Evolutionary conservation across 768 basidiomycete species (phyloP), one percentile per base, ranked within the genome.

Genomic region (Termitomyces sp.): DNA sequence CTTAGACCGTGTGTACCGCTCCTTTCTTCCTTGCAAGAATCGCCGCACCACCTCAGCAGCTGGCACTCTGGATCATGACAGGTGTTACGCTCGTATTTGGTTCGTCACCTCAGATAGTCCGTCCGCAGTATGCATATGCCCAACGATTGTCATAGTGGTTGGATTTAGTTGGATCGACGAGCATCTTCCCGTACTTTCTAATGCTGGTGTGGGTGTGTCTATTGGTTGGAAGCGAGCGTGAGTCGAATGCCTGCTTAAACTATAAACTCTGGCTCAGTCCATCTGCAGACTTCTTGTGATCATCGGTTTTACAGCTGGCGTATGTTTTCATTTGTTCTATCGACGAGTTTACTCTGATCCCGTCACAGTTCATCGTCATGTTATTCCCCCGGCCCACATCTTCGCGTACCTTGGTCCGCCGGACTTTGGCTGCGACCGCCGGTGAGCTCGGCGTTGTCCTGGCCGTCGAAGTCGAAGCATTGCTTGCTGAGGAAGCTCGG

Each of bases 161-260:
- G 76, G 77, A 6, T 78, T 73, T 58, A 76, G 75, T 42, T 78
- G 76, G 76, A 66, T 77, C 25, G 71, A 77, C 49, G 64, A 64
- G 1, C 73, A 77, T 54, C 56, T 67, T 12, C 29, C 60, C 17
- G 56, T 68, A 4, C 34, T 75, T 27, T 60, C 62, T 5, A 71
- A 71, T 45, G 56, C 68, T 1, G 76, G 77, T 17, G 66, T 73
- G 17, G 77, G 76, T 4, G 66, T 77, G 17, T 42, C 51, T 16
- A 47, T 78, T 14, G 76, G 74, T 16, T 78, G 76, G 76, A 76
- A 74, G 56, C 65, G 77, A 66, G 76, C 73, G 75, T 77, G 63
- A 46, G 75, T 40, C 27, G 2, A 67, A 41, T 23, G 3, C 9
- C 17, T 17, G 0, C 25, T 51, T 17, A 31, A 8, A 19, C 9